Evolutionary conservation across 2,329 filamentous ascomycete species (phyloP), one percentile per base, ranked within the genome.

Genomic region (Alternaria longipes): DNA sequence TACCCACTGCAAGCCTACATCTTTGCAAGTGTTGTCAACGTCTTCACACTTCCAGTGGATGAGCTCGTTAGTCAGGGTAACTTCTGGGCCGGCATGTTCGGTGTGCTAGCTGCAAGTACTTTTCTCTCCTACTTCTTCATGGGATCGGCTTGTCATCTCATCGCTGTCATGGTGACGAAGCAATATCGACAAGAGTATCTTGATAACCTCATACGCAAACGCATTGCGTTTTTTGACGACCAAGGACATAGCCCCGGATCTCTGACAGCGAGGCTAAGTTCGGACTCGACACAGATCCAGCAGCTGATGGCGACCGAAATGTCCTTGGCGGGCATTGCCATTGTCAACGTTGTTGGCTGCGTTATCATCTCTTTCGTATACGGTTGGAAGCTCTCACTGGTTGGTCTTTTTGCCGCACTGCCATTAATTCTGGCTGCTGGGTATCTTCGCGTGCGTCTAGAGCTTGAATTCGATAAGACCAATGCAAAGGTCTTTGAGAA

Each of bases 351-450:
- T 3, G 69, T 87, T 8, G 91, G 90, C 0, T 87, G 86, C 8
- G 78, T 92, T 14, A 81, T 84, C 44, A 90, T 94, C 53, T 84
- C 89, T 1, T 93, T 92, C 69, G 81, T 84, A 4, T 92, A 90
- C 73, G 89, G 90, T 1, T 94, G 91, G 91, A 94, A 93, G 74
- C 82, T 94, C 8, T 87, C 89, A 0, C 79, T 93, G 0, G 88
- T 94, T 0, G 84, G 86, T 0, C 80, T 88, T 8, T 90, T 87
- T 67, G 86, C 90, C 2, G 80, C 82, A 0, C 74, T 86, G 55
- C 86, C 86, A 1, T 75, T 84, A 8, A 81, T 86, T 4, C 76
- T 87, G 8, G 65, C 75, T 4, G 82, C 84, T 11, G 82, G 82
- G 3, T 87, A 82, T 62, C 76, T 83, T 63, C 81, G 86, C 12